These are phyloP conservation scores for Fusarium fujikuroi DNA, from an alignment of 2,329 filamentous ascomycete species.

Conservation along the genomic window DNA sequence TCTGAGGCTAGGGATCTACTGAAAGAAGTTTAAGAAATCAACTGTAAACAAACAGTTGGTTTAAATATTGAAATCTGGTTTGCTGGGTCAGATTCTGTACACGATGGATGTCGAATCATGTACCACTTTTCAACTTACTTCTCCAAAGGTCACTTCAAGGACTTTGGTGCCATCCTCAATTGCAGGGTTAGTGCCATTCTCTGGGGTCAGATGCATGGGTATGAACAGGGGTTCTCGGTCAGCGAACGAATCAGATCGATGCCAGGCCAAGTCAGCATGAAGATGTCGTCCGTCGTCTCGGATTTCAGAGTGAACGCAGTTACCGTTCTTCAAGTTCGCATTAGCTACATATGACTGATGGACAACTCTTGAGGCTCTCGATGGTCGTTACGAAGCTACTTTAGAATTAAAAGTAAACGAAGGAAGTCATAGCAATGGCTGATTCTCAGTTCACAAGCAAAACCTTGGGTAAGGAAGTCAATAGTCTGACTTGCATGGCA, in stretches of 20 bases:
- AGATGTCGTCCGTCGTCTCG: neutral
- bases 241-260: neutral
- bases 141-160: neutral
- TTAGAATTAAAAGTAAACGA: accelerated
- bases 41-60: accelerated
- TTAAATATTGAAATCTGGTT: too few species aligned
- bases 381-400: neutral
- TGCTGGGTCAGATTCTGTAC: neutral
- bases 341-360: neutral
- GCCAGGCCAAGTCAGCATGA: neutral
- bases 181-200: neutral
- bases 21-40: too few species aligned
- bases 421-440: neutral
- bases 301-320: too few species aligned
- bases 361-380: accelerated
- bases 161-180: too few species aligned
- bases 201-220: neutral
- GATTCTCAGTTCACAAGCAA: neutral
- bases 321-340: neutral
- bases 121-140: too few species aligned
- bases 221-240: neutral
- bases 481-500: accelerated
- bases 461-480: neutral
- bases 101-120: too few species aligned
- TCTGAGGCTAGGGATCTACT: too few species aligned